These are phyloP conservation scores for Lactarius sanguifluus DNA, from an alignment of 768 basidiomycete species.

Conservation along the genomic window DNA sequence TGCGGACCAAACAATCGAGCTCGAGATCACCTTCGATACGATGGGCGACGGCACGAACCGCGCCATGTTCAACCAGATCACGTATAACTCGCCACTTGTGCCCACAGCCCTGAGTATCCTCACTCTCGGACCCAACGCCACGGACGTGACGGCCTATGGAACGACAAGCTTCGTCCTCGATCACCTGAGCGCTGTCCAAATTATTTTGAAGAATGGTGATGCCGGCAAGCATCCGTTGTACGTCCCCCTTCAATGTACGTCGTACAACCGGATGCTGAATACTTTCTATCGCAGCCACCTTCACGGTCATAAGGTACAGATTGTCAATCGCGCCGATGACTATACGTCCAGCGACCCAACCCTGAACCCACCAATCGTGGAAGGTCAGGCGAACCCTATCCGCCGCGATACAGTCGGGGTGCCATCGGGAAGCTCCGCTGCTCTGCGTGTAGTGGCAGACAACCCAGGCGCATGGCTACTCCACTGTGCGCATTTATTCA, in stretches of 20 bases:
- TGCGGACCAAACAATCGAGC: constrained; percentile 58
- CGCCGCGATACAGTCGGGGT: constrained; percentile 89
- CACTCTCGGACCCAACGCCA: constrained; percentile 74
- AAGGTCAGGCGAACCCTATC: constrained; percentile 83
- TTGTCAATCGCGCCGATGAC: constrained; percentile 70
- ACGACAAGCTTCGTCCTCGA: constrained; percentile 73
- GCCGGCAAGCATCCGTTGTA: constrained; percentile 83
- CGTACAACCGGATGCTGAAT: not conserved
- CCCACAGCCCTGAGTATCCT: constrained; percentile 76
- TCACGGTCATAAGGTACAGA: constrained; percentile 85
- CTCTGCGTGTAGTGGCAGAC: constrained; percentile 79
- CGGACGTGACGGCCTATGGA: constrained; percentile 71
- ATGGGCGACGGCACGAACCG: constrained; percentile 84
- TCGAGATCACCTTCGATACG: constrained; percentile 79
- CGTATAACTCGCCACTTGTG: constrained; percentile 66
- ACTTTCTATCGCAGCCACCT: constrained; percentile 59
- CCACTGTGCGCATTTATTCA: constrained; percentile 55
- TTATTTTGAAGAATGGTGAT: constrained; percentile 73
- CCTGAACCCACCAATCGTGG: constrained; percentile 77
- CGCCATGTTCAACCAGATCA: constrained; percentile 71
- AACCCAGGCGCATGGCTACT: constrained; percentile 93
- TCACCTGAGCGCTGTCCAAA: constrained; percentile 72
- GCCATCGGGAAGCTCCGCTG: constrained; percentile 63
- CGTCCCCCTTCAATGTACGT: constrained; percentile 34
- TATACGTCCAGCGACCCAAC: constrained; percentile 70